phyloP scores from a whole-genome alignment of 768 basidiomycete genomes.

The Mycena belliarum region DNA sequence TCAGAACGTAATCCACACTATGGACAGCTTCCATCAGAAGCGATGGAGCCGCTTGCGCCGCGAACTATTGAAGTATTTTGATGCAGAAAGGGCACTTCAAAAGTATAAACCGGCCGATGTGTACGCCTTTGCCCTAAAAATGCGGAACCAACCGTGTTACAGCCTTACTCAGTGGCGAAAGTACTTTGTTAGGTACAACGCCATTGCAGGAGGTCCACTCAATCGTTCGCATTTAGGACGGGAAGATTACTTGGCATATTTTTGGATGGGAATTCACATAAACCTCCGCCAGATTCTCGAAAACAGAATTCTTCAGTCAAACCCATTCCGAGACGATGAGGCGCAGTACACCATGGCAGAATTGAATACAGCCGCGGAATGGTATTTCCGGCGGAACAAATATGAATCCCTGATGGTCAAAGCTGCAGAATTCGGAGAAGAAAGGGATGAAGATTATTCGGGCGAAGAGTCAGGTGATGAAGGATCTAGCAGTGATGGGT shows the following conservation, averaged over 20 bases:
- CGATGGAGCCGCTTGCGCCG: not conserved
- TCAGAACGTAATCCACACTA: not conserved
- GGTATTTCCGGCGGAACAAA: not conserved
- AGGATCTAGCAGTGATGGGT: not conserved
- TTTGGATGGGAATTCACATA: not conserved
- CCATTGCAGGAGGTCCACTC: not conserved
- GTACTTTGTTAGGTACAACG: not conserved
- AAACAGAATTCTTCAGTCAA: not conserved
- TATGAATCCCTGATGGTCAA: not conserved
- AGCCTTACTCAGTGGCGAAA: not conserved
- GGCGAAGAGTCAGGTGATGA: too few relatives aligned
- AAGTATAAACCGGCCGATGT: not conserved
- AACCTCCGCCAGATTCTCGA: not conserved
- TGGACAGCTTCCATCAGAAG: not conserved
- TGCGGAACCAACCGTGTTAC: not conserved
- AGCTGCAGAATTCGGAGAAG: not conserved
- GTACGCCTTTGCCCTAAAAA: not conserved
- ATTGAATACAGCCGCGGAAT: not conserved
- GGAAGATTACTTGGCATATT: not conserved
- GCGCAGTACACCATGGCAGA: not conserved
- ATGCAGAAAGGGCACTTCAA: not conserved
- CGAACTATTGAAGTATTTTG: not conserved
- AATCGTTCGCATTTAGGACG: not conserved
- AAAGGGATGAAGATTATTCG: not conserved
- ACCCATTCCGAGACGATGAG: not conserved